Conservation (phyloP, 768 basidiomycete species). For the Boletus pseudopeckii region DNA sequence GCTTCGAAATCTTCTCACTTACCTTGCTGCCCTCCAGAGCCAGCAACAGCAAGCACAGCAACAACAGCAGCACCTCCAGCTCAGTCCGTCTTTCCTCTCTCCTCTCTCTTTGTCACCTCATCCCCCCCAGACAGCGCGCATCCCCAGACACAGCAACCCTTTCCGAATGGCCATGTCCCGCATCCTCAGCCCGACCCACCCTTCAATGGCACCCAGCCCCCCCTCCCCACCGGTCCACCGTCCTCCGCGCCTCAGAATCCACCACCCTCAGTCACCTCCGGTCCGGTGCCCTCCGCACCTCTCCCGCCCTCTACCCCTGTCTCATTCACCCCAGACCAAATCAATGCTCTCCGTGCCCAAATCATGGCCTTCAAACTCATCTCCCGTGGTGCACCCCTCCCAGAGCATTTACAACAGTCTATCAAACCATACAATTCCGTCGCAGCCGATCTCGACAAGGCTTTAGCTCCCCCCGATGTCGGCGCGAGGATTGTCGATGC, state of each 20-base stretch:
- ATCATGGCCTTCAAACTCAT: conserved; percentile 80
- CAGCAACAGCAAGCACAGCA: conserved; percentile 30
- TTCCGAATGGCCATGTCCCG: conserved; percentile 48
- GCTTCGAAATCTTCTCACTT: conserved; percentile 38
- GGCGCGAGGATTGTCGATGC: conserved; percentile 66
- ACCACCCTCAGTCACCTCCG: conserved; percentile 42
- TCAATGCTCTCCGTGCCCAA: conserved; percentile 72
- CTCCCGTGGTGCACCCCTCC: conserved; percentile 60
- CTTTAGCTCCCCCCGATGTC: conserved; percentile 58
- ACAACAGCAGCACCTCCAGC: conserved; percentile 26
- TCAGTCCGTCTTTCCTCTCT: conserved; percentile 27
- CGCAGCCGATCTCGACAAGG: conserved; percentile 60
- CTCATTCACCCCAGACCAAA: conserved; percentile 75
- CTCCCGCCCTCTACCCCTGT: conserved; percentile 67
- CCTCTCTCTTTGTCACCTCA: conserved; percentile 10
- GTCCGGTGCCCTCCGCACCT: conserved; percentile 49
- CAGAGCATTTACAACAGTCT: conserved; percentile 66
- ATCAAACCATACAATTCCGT: conserved; percentile 63
- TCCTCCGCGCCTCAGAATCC: conserved; percentile 29
- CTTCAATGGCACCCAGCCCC: conserved; percentile 24
- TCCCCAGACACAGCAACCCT: conserved; percentile 31
- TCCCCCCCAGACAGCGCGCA: conserved; percentile 28
- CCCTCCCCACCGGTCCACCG: conserved; percentile 25
- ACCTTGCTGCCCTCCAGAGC: conserved; percentile 33
- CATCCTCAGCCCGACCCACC: conserved; percentile 15